Conservation (phyloP, 1,284 basidiomycete species). For the Fistulinella staudtii region DNA sequence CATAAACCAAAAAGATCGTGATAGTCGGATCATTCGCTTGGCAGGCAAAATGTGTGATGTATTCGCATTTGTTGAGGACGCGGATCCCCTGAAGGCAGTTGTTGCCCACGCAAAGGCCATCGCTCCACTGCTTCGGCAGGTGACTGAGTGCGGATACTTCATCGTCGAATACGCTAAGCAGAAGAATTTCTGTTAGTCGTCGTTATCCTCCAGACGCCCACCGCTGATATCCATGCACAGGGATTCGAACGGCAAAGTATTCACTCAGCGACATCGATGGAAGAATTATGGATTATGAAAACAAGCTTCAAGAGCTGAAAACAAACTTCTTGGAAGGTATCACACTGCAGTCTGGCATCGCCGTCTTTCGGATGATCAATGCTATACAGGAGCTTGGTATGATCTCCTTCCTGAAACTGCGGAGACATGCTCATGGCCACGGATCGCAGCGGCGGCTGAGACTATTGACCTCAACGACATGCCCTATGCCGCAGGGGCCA, state of each 20-base stretch:
- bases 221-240: background rate
- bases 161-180: conserved; percentile 1
- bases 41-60: background rate
- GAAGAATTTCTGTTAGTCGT: conserved; percentile 1
- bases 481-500: background rate
- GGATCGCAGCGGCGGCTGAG: background rate
- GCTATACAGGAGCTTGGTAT: background rate
- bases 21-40: background rate
- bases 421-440: background rate
- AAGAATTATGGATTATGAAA: conserved; percentile 2
- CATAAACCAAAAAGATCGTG: conserved; percentile 1
- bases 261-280: background rate
- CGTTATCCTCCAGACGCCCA: background rate
- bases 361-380: conserved; percentile 4
- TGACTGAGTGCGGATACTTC: conserved; percentile 5
- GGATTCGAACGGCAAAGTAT: conserved; percentile 2
- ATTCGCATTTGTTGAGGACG: conserved; percentile 2
- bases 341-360: background rate
- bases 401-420: background rate
- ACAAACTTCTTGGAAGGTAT: background rate
- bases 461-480: background rate
- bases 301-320: conserved; percentile 1
- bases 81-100: background rate
- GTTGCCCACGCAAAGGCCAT: background rate
- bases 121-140: background rate